Evolutionary conservation across 257 asterid species (phyloP).

Genomic region (Eucommia ulmoides): DNA sequence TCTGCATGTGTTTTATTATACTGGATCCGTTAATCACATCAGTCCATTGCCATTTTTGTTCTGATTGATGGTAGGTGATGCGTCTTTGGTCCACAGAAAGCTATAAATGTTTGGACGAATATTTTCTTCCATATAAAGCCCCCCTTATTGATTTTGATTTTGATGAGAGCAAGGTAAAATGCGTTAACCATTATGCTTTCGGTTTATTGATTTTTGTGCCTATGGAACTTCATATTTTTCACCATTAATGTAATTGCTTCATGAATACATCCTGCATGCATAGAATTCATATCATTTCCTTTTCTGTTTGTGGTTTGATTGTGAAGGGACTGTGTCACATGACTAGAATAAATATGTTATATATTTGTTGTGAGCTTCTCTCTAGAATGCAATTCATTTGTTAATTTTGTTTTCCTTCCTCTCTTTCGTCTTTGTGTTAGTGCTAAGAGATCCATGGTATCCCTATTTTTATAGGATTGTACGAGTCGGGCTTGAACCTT

Average conservation of each 20-base stretch:
- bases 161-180: slow-evolving; percentile 84
- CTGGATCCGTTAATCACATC: slow-evolving; percentile 2
- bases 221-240: neutral
- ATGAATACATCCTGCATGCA: neutral
- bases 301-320: too few species aligned
- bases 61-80: slow-evolving; percentile 47
- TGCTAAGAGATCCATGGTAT: too few species aligned
- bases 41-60: slow-evolving; percentile 8
- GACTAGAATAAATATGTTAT: too few species aligned
- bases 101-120: slow-evolving; percentile 71
- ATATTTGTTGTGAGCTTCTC: too few species aligned
- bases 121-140: slow-evolving; percentile 59
- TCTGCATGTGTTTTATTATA: neutral
- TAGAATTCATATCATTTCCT: too few species aligned
- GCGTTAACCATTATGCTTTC: neutral
- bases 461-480: too few species aligned
- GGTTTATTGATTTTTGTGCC: neutral
- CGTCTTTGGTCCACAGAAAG: slow-evolving; percentile 98
- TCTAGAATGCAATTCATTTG: too few species aligned
- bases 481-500: too few species aligned
- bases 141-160: slow-evolving; percentile 86
- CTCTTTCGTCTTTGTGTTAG: too few species aligned
- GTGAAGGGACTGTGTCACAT: too few species aligned
- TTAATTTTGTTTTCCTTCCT: too few species aligned
- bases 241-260: neutral